Evolutionary conservation across 1,139 yeast genomes (phyloP).

Genomic region (Zhuliangozyma blackwelliae): DNA sequence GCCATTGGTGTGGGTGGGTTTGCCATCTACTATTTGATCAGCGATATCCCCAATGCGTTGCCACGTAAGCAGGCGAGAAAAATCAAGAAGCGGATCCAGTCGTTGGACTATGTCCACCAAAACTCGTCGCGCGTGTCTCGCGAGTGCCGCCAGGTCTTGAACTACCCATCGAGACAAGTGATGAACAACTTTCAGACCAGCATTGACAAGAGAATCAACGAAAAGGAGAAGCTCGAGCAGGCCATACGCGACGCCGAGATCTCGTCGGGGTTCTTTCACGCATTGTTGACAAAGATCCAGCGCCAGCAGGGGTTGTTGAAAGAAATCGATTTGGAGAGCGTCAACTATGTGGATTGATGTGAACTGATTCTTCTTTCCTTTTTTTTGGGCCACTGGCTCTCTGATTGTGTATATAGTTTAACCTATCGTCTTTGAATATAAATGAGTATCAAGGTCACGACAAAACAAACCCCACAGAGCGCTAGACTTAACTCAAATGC

Average conservation of each 20-base stretch:
- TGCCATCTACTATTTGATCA: slow-evolving; percentile 61
- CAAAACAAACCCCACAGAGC: slow-evolving; percentile 20
- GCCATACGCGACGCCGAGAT: slow-evolving; percentile 56
- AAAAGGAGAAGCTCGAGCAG: slow-evolving; percentile 53
- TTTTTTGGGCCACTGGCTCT: too few relatives aligned
- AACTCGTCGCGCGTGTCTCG: slow-evolving; percentile 76
- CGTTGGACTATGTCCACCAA: slow-evolving; percentile 69
- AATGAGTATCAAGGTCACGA: slow-evolving; percentile 20
- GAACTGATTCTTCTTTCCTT: too few relatives aligned
- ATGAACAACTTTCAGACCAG: slow-evolving; percentile 69
- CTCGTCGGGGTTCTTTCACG: slow-evolving; percentile 57
- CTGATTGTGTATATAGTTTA: slow-evolving; percentile 2
- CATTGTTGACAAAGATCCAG: slow-evolving; percentile 44
- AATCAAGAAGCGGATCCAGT: slow-evolving; percentile 56
- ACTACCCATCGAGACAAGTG: slow-evolving; percentile 80
- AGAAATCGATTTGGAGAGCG: slow-evolving; percentile 51
- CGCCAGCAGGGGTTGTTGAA: slow-evolving; percentile 45
- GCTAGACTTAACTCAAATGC: slow-evolving; percentile 30
- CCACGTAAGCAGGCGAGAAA: slow-evolving; percentile 79
- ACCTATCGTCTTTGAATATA: slow-evolving; percentile 18
- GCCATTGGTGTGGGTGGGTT: slow-evolving; percentile 51
- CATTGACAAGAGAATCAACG: slow-evolving; percentile 59
- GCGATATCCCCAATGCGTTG: slow-evolving; percentile 84
- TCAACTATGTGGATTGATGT: slow-evolving; percentile 39
- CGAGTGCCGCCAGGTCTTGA: slow-evolving; percentile 79